Percentiles rank a stretch among this genome's conserved stretches.
Conservation (phyloP, 257 asterid genomes). For the Craterostigma plantagineum region DNA sequence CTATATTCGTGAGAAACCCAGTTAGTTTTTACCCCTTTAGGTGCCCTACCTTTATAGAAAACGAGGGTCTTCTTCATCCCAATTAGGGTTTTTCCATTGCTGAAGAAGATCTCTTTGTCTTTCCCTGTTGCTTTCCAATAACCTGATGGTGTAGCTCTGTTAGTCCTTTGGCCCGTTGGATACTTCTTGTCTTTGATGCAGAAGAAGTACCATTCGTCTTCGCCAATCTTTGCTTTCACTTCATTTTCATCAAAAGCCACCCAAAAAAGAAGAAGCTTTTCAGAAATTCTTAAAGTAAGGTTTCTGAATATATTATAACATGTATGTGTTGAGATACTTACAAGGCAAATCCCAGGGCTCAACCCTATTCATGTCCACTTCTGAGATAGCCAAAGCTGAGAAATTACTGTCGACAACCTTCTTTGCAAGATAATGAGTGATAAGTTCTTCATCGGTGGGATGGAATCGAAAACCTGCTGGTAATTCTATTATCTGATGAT, state of each 20-base stretch:
- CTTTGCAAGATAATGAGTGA: not conserved
- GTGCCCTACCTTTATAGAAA: conserved; percentile 1
- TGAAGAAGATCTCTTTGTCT: conserved; percentile 2
- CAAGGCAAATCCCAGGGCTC: conserved; percentile 5
- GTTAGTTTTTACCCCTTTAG: conserved; percentile 1
- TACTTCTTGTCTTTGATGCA: conserved; percentile 3
- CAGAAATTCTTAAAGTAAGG: not conserved
- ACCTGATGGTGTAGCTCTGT: conserved; percentile 1
- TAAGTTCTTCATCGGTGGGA: not conserved
- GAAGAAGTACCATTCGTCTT: conserved; percentile 4
- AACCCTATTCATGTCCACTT: conserved; percentile 3
- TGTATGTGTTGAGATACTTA: not conserved
- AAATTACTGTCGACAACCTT: not conserved
- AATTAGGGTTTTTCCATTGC: not conserved
- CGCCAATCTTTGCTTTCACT: not conserved
- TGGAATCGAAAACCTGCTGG: not conserved
- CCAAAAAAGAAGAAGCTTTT: not conserved
- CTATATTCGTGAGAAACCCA: conserved; percentile 3
- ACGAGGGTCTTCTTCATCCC: conserved; percentile 6
- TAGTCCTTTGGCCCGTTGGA: conserved; percentile 1
- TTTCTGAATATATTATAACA: not conserved
- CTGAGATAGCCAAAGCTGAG: not conserved
- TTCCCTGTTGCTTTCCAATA: conserved; percentile 4
- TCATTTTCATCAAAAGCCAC: too few species aligned
- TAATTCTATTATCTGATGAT: not conserved